Percentiles rank a stretch among this genome's conserved stretches.
Conservation (phyloP, 1,284 basidiomycete genomes). For the Pisolithus thermaeus region DNA sequence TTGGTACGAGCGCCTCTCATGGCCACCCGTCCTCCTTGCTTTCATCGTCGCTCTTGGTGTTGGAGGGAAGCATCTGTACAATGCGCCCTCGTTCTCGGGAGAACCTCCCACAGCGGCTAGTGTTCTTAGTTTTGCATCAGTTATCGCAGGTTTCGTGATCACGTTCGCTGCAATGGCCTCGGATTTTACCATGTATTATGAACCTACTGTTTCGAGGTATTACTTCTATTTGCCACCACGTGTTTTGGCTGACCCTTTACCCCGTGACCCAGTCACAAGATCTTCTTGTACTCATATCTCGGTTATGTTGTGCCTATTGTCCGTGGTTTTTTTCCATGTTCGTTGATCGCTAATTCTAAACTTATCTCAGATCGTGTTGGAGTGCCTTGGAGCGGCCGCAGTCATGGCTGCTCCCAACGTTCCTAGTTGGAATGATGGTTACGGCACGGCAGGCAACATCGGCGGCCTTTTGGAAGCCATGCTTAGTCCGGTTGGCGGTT, state of each 20-base stretch:
- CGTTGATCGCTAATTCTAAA: background rate
- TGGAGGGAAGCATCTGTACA: slow-evolving; percentile 59
- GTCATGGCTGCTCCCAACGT: slow-evolving; percentile 56
- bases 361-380: slow-evolving; percentile 43
- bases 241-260: background rate
- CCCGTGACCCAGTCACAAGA: slow-evolving; percentile 42
- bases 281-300: slow-evolving; percentile 72
- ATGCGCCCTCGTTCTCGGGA: slow-evolving; percentile 28
- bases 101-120: slow-evolving; percentile 47
- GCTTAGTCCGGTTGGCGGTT: slow-evolving; percentile 62
- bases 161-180: slow-evolving; percentile 62
- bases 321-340: slow-evolving; percentile 14
- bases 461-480: slow-evolving; percentile 76
- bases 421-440: slow-evolving; percentile 62
- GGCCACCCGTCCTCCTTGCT: slow-evolving; percentile 74
- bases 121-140: slow-evolving; percentile 62
- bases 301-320: slow-evolving; percentile 72
- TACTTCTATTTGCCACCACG: slow-evolving; percentile 4
- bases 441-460: slow-evolving; percentile 52
- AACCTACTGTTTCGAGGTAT: slow-evolving; percentile 51
- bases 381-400: slow-evolving; percentile 76
- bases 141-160: slow-evolving; percentile 69
- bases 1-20: slow-evolving; percentile 74
- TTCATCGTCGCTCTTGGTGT: slow-evolving; percentile 74
- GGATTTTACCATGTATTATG: slow-evolving; percentile 71